A percentile compares a stretch with the other conserved stretches of the same genome.
Evolutionary conservation across 495 filamentous ascomycete genomes (phyloP).

Genomic region (Aspergillus nanangensis): DNA sequence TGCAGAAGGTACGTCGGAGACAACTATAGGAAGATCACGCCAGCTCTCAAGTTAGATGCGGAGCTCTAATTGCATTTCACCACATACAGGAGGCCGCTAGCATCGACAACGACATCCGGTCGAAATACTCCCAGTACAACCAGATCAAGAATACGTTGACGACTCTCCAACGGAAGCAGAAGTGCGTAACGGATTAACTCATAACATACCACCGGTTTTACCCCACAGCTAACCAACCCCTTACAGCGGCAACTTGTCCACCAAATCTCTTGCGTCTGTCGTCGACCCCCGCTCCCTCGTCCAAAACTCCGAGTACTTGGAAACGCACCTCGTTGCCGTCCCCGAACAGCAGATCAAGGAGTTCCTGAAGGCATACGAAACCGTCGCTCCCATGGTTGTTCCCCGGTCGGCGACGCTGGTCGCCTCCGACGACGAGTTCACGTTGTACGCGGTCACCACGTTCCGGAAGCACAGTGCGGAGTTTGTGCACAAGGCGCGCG

Average conservation of each 20-base stretch:
- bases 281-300: slow-evolving; percentile 75
- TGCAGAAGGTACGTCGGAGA: slow-evolving; percentile 77
- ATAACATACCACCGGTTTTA: neutral
- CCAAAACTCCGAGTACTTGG: slow-evolving; percentile 90
- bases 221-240: slow-evolving; percentile 11
- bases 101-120: slow-evolving; percentile 91
- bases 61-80: slow-evolving; percentile 2
- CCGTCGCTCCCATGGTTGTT: slow-evolving; percentile 78
- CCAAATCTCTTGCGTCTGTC: slow-evolving; percentile 84
- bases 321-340: slow-evolving; percentile 89
- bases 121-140: slow-evolving; percentile 91
- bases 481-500: slow-evolving; percentile 83
- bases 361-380: slow-evolving; percentile 85
- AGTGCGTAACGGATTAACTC: slow-evolving; percentile 41
- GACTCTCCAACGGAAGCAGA: slow-evolving; percentile 79
- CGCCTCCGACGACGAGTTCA: slow-evolving; percentile 80
- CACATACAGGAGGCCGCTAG: slow-evolving; percentile 66
- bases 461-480: slow-evolving; percentile 88
- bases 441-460: slow-evolving; percentile 79
- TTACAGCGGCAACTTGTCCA: slow-evolving; percentile 83
- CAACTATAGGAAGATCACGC: too few species aligned
- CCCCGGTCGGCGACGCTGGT: slow-evolving; percentile 78
- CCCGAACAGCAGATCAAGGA: slow-evolving; percentile 75
- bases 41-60: too few species aligned
- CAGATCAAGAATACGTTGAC: slow-evolving; percentile 76